Base-by-base conservation (phyloP, 2,329 filamentous ascomycete genomes). In the Amauroascus verrucosus region DNA sequence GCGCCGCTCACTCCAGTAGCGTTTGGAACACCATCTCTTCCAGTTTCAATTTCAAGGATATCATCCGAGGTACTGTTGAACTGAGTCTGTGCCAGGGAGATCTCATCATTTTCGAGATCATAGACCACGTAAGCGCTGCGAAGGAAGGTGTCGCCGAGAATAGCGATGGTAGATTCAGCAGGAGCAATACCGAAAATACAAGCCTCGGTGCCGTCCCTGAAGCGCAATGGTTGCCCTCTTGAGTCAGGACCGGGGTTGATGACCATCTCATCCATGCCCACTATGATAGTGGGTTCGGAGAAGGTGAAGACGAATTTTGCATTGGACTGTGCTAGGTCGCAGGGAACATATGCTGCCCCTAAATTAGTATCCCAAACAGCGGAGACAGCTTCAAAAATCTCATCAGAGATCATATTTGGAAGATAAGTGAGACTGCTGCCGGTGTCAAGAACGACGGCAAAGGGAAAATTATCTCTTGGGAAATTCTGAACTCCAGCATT, bases 41-140 rank as follows among this genome's bases (percentile, higher is more conserved):
- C 75, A 8, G 68, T 68, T 3, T 69, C 67, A 50, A 82, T 82
- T 61, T 81, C 78, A 52, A 75, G 48, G 46, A 82, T 67, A 50
- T 75, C 70, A 51, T 66, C 60, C 4, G 58, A 56, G 0, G 75
- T 77, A 3, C 75, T 71, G 63, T 85, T 80, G 66, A 81, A 83
- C 48, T 75, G 77, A 16, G 83, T 83, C 65, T 84, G 80, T 1
- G 84, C 85, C 30, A 88, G 69, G 1, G 81, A 83, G 59, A 88
- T 82, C 67, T 85, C 75, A 64, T 87, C 82, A 65, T 85, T 86
- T 26, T 75, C 79, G 20, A 88, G 72, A 64, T 88, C 84, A 64
- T 86, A 88, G 9, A 89, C 85, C 13, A 87, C 77, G 60, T 89
- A 89, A 0, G 85, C 85, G 33, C 82, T 84, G 46, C 85, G 76